Conservation (phyloP, 768 basidiomycete species). For the Arthromyces matolae region DNA sequence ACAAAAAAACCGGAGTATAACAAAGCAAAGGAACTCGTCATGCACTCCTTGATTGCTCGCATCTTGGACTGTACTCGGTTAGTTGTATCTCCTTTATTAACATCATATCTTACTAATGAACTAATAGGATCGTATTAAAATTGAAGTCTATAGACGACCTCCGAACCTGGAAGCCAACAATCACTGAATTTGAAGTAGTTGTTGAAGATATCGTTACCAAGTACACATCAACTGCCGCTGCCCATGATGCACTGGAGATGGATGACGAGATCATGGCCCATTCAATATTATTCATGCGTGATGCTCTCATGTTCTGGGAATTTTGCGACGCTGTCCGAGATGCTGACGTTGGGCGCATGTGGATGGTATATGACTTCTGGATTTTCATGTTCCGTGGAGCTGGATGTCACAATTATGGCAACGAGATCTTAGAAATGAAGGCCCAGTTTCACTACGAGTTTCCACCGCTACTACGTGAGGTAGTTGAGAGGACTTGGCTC, state of each 20-base stretch:
- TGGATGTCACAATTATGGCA: slow-evolving; percentile 14
- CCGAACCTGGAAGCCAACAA: slow-evolving; percentile 3
- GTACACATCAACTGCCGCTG: slow-evolving; percentile 8
- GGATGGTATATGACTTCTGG: slow-evolving; percentile 14
- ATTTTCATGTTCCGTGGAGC: slow-evolving; percentile 14
- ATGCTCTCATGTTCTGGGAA: slow-evolving; percentile 15
- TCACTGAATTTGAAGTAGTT: background rate
- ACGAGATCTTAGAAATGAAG: slow-evolving; percentile 15
- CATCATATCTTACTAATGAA: background rate
- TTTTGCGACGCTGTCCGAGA: slow-evolving; percentile 14
- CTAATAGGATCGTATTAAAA: background rate
- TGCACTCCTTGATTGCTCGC: slow-evolving; percentile 2
- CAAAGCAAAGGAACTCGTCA: too few species aligned
- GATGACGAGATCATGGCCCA: slow-evolving; percentile 14
- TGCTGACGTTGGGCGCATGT: slow-evolving; percentile 17
- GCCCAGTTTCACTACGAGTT: slow-evolving; percentile 13
- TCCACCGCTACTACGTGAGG: background rate
- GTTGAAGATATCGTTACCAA: background rate
- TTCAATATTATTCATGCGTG: slow-evolving; percentile 11
- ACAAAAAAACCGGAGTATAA: slow-evolving; percentile 14
- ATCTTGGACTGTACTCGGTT: too few species aligned
- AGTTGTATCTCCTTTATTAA: too few species aligned
- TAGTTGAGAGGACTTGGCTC: slow-evolving; percentile 13
- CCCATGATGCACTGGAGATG: slow-evolving; percentile 7
- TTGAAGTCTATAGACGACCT: background rate